Percentiles rank a stretch among this genome's conserved stretches.
Evolutionary conservation across 257 asterid genomes (phyloP).

Genomic region (Solanum infundibuliforme): DNA sequence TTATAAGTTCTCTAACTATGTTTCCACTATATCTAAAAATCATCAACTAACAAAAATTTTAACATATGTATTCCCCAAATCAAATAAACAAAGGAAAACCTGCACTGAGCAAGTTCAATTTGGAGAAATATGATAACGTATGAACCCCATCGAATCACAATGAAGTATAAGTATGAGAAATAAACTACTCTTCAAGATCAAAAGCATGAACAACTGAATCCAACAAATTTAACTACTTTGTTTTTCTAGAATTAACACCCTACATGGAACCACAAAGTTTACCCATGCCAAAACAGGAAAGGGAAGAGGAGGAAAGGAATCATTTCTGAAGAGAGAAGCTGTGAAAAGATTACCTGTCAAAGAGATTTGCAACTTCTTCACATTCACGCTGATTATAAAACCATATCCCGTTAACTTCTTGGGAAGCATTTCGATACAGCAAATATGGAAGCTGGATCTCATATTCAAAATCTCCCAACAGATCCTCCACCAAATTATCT

Average conservation of each 20-base stretch:
- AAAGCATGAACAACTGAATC: neutral
- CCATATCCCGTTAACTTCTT: constrained; percentile 96
- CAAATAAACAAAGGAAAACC: neutral
- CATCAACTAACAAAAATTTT: neutral
- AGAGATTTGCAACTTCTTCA: constrained; percentile 71
- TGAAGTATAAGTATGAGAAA: neutral
- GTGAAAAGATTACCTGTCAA: constrained; percentile 49
- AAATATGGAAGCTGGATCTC: constrained; percentile 86
- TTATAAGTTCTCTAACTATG: neutral
- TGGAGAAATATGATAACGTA: neutral
- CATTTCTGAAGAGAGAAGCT: neutral
- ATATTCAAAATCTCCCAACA: constrained; percentile 74
- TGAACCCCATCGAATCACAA: neutral
- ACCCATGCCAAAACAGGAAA: neutral
- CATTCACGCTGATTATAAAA: constrained; percentile 75
- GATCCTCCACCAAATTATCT: constrained; percentile 89
- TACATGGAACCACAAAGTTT: neutral
- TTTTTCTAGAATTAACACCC: neutral
- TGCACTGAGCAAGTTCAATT: neutral
- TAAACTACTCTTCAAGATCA: neutral
- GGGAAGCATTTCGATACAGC: constrained; percentile 66
- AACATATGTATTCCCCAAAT: neutral
- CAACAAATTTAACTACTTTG: neutral
- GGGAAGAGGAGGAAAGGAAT: neutral
- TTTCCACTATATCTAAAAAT: neutral